Base-by-base conservation (phyloP, 805 yeast genomes). In the Kodamaea jinghongensis region DNA sequence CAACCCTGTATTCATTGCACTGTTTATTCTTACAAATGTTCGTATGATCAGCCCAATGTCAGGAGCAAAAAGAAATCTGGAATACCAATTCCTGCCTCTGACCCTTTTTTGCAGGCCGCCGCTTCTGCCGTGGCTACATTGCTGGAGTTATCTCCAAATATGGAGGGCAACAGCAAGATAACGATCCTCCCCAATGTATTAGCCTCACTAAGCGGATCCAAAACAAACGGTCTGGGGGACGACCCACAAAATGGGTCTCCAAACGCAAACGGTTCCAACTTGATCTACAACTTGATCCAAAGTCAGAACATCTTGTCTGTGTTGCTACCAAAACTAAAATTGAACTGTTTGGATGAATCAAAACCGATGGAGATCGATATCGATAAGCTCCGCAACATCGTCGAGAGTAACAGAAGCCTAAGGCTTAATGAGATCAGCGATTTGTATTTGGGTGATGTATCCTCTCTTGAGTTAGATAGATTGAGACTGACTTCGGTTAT, bases 1-100 rank as follows among this genome's bases (percentile, higher is more conserved):
- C 82, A 76, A 50, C 93, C 91, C 1, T 85, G 95, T 58, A 75
- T 78, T 23, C 87, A 81, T 58, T 88, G 96, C 56, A 84, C 96
- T 1, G 96, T 87, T 1, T 89, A 87, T 62, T 79, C 86, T 14
- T 86, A 84, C 59, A 83, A 78, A 42, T 88, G 96, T 61, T 79
- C 95, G 0, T 88, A 88, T 57, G 86, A 84, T 54, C 87, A 86
- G 52, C 91, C 95, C 7, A 72, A 83, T 38, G 65, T 72, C 40
- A 61, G 86, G 36, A 78, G 76, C 52, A 78, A 65, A 51, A 64
- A 61, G 43, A 54, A 56, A 34, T 49, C 54, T n/a, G 63, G 60
- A 2, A 56, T 59, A 10, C 67, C 66, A 3, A 42, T 45, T 3
- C 58, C 62, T 2, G 12, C 59, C 2, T 49, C 63, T 34, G 38